Evolutionary conservation across 2,329 filamentous ascomycete genomes (phyloP).

Genomic region (Hawksworthiomyces lignivorus): DNA sequence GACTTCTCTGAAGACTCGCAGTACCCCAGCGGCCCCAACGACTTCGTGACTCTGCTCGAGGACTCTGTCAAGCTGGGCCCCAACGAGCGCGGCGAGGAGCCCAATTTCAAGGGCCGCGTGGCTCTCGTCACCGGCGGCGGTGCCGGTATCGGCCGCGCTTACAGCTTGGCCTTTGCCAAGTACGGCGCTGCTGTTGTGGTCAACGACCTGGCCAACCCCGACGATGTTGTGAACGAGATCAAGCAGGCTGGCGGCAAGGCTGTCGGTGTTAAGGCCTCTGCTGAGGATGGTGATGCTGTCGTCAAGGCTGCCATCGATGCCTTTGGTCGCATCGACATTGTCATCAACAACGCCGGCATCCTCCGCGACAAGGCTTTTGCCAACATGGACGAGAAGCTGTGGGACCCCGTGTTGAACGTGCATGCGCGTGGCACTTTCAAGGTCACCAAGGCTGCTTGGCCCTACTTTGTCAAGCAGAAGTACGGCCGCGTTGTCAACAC

Average conservation of each 20-base stretch:
- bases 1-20: slow-evolving; percentile 73
- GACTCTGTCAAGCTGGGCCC: slow-evolving; percentile 70
- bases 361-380: slow-evolving; percentile 94
- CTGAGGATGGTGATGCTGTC: slow-evolving; percentile 84
- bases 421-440: slow-evolving; percentile 95
- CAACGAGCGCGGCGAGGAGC: slow-evolving; percentile 63
- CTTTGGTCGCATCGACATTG: slow-evolving; percentile 86
- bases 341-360: slow-evolving; percentile 98
- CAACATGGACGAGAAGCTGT: slow-evolving; percentile 94
- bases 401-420: slow-evolving; percentile 87
- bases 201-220: slow-evolving; percentile 91
- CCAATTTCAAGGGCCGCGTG: slow-evolving; percentile 78
- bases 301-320: slow-evolving; percentile 90
- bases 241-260: slow-evolving; percentile 83
- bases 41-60: slow-evolving; percentile 82
- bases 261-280: slow-evolving; percentile 85
- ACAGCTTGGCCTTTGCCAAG: slow-evolving; percentile 77
- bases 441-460: slow-evolving; percentile 95
- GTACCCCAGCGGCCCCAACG: slow-evolving; percentile 75
- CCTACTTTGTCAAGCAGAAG: slow-evolving; percentile 96
- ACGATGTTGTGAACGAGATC: slow-evolving; percentile 86
- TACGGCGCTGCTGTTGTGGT: slow-evolving; percentile 79
- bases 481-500: slow-evolving; percentile 97
- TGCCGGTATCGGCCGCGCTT: slow-evolving; percentile 83
- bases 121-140: slow-evolving; percentile 83